Evolutionary conservation across 176 grass and related monocot genomes (phyloP), one percentile per base, ranked within the genome.

Genomic region (Secale cereale): DNA sequence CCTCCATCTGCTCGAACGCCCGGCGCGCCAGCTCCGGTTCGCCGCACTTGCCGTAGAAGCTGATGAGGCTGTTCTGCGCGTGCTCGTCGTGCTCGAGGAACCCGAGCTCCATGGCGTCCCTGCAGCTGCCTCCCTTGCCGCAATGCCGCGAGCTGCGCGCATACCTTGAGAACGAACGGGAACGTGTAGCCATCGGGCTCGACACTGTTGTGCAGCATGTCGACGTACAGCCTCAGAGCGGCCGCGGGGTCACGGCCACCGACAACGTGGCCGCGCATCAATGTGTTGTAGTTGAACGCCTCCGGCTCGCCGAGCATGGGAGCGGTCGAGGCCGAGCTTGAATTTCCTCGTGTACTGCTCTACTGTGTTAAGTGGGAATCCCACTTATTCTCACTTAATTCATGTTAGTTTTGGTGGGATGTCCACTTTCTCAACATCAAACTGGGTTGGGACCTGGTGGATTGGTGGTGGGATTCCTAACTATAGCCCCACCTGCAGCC

Each of bases 251-350:
- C 80, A 22, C 66, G 11, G 68, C 29, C 75, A 22, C 82, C 64
- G 5, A 50, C 57, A 57, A 90, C 71, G 62, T 84, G 59, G 29
- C 89, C 94, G 77, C 91, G 86, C 80, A 97, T 94, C 80, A 97
- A 46, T 11, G 88, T 94, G 85, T 97, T 97, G 87, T 94, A 97
- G 70, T 97, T 89, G 88, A 97, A 94, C 14, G 89, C 82, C 23
- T 84, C 78, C 1, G 91, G 91, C 5, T 94, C 80, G 68, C 92
- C 83, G 40, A 97, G 83, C 35, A 79, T 65, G 82, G 29, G 89
- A 84, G 77, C 71, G 77, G 78, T 97, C 85, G 36, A 97, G 83
- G 32, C 94, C 90, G 52, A 92, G 79, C 88, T 94, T 97, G 69
- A 97, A 19, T 52, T 88, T 79, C 66, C 77, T 57, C 16, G 86